Evolutionary conservation across 768 basidiomycete genomes (phyloP).

Genomic region (Kwoniella heveanensis): DNA sequence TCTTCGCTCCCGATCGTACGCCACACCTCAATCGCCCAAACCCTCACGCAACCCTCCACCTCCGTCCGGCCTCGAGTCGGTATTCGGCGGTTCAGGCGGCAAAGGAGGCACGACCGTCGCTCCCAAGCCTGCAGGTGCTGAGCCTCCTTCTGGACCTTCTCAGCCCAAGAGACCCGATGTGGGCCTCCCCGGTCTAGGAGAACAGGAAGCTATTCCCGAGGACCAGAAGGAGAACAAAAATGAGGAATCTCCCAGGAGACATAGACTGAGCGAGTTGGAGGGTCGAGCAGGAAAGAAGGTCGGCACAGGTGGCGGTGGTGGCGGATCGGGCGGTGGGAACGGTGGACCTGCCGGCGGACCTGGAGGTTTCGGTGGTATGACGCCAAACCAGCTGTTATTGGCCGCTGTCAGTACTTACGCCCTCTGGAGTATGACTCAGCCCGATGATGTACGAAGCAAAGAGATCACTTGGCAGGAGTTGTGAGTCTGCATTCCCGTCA

Average conservation of each 20-base stretch:
- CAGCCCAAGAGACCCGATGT: slow-evolving; percentile 45
- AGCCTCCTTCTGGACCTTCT: slow-evolving; percentile 43
- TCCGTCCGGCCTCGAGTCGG: slow-evolving; percentile 44
- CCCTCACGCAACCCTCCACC: slow-evolving; percentile 41
- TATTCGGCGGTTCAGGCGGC: slow-evolving; percentile 42
- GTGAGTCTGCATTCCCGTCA: slow-evolving; percentile 36
- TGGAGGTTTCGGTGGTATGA: slow-evolving; percentile 43
- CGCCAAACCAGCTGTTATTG: slow-evolving; percentile 51
- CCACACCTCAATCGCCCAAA: slow-evolving; percentile 35
- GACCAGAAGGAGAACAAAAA: slow-evolving; percentile 28
- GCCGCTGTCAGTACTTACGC: slow-evolving; percentile 50
- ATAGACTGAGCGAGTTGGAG: slow-evolving; percentile 40
- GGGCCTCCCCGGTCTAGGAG: slow-evolving; percentile 31
- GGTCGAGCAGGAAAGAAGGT: slow-evolving; percentile 42
- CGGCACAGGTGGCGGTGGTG: slow-evolving; percentile 47
- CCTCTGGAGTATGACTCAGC: slow-evolving; percentile 46
- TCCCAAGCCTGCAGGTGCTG: slow-evolving; percentile 45
- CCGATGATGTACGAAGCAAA: slow-evolving; percentile 58
- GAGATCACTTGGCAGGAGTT: slow-evolving; percentile 99
- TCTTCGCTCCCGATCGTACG: slow-evolving; percentile 37
- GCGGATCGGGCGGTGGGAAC: slow-evolving; percentile 34
- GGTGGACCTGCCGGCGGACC: slow-evolving; percentile 34
- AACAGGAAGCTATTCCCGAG: slow-evolving; percentile 16
- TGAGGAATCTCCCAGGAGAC: slow-evolving; percentile 30
- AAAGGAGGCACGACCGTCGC: slow-evolving; percentile 37